Conservation (phyloP, 1,284 basidiomycete genomes). For the Puccinia coronata region DNA sequence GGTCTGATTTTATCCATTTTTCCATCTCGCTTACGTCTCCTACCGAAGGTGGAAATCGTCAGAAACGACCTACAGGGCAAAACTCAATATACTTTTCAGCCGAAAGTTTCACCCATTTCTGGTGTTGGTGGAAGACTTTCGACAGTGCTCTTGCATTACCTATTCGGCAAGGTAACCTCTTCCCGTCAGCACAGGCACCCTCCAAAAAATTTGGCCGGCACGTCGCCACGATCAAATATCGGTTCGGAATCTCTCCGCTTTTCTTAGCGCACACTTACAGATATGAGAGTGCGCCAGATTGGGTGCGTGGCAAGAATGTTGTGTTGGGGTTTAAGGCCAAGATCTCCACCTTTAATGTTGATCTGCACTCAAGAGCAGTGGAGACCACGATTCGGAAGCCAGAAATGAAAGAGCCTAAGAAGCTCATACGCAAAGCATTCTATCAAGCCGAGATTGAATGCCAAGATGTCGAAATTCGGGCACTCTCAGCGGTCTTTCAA, state of each 20-base stretch:
- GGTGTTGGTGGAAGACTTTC: conserved; percentile 86
- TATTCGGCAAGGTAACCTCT: conserved; percentile 80
- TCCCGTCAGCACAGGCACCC: conserved; percentile 69
- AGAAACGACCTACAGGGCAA: conserved; percentile 55
- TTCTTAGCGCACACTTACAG: conserved; percentile 86
- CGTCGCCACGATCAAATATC: conserved; percentile 89
- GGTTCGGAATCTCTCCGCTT: conserved; percentile 74
- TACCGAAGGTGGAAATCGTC: conserved; percentile 37
- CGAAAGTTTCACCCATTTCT: conserved; percentile 84
- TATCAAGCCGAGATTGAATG: conserved; percentile 87
- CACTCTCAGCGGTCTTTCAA: conserved; percentile 74
- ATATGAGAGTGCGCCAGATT: conserved; percentile 73
- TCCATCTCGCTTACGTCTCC: conserved; percentile 78
- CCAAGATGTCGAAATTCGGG: conserved; percentile 75
- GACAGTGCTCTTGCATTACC: conserved; percentile 77
- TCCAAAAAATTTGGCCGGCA: conserved; percentile 88
- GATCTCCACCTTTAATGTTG: conserved; percentile 78
- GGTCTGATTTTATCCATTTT: conserved; percentile 91
- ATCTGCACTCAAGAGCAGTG: conserved; percentile 89
- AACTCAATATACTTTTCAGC: conserved; percentile 88
- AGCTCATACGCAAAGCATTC: conserved; percentile 77
- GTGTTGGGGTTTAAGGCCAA: conserved; percentile 81
- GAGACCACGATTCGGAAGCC: conserved; percentile 64
- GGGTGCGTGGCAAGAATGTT: conserved; percentile 74
- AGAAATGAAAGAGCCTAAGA: conserved; percentile 61